Percentiles rank a stretch among this genome's conserved stretches.
These are phyloP conservation scores for Neurospora sp. DNA, from an alignment of 2,329 filamentous ascomycete species.

Conservation along the genomic window DNA sequence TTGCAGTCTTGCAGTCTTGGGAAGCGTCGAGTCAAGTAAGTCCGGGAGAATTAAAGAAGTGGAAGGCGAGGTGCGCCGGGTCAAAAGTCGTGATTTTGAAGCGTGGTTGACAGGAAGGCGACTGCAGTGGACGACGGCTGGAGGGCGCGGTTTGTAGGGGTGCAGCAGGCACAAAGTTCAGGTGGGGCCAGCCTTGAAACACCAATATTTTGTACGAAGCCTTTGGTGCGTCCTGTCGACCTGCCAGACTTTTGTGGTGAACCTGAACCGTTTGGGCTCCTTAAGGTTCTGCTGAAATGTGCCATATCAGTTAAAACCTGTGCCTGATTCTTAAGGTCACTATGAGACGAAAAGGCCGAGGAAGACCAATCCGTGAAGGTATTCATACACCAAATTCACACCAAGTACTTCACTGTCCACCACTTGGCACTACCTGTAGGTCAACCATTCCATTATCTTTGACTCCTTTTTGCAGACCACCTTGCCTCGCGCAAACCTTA, in stretches of 20 bases:
- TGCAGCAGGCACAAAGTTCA: neutral
- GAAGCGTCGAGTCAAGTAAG: neutral
- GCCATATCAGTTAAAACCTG: neutral
- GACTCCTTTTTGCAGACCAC: neutral
- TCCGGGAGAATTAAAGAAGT: neutral
- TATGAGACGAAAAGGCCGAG: neutral
- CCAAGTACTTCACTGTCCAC: neutral
- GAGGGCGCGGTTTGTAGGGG: neutral
- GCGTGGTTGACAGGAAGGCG: neutral
- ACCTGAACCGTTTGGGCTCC: neutral
- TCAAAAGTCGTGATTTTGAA: neutral
- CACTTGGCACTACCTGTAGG: neutral
- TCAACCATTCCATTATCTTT: neutral
- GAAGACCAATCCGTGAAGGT: neutral
- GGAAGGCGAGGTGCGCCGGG: neutral
- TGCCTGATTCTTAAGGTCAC: neutral
- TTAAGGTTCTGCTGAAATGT: neutral
- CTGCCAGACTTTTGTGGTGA: neutral
- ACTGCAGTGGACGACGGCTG: neutral
- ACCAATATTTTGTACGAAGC: neutral
- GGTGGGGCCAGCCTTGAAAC: neutral
- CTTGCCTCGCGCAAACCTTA: neutral
- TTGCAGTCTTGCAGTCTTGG: neutral
- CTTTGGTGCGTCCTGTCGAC: neutral
- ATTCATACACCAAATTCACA: neutral